These are phyloP conservation scores for Purshia tridentata DNA, from an alignment of 306 rosid genomes.

Conservation along the genomic window DNA sequence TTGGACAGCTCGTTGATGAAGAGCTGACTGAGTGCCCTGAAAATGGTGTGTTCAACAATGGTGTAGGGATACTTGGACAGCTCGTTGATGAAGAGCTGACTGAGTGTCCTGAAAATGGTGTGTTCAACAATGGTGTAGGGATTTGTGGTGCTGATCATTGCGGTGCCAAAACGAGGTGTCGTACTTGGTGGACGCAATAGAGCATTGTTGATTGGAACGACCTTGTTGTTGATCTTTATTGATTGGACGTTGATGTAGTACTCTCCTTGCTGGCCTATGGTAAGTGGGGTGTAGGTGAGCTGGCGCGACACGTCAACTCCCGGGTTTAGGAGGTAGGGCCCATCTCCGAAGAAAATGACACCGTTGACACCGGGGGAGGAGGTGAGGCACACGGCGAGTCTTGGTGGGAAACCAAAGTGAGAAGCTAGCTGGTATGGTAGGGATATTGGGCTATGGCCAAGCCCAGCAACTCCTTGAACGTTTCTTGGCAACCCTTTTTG, in stretches of 20 bases:
- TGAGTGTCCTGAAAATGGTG: constrained; percentile 27
- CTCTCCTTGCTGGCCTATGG: constrained; percentile 38
- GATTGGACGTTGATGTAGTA: constrained; percentile 35
- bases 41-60: too few species aligned
- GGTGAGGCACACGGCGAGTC: constrained; percentile 48
- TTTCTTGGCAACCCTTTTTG: constrained; percentile 42
- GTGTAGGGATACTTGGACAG: too few species aligned
- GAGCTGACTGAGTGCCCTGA: constrained; percentile 26
- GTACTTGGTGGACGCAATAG: background rate
- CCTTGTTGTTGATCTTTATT: constrained; percentile 37
- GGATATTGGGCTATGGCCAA: constrained; percentile 47
- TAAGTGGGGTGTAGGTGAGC: constrained; percentile 39
- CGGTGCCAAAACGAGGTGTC: constrained; percentile 16
- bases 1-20: constrained; percentile 19
- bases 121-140: constrained; percentile 45
- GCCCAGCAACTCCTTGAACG: constrained; percentile 41
- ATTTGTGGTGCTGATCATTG: constrained; percentile 42
- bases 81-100: constrained; percentile 4
- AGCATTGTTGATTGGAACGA: constrained; percentile 19
- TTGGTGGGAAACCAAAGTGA: constrained; percentile 41
- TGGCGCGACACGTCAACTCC: constrained; percentile 27
- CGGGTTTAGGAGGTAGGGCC: constrained; percentile 12
- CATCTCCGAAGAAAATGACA: constrained; percentile 42
- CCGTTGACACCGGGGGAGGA: constrained; percentile 22
- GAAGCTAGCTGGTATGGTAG: constrained; percentile 46